Evolutionary conservation across 805 yeast species (phyloP).

Genomic region (Yamadazyma paraphyllophila): DNA sequence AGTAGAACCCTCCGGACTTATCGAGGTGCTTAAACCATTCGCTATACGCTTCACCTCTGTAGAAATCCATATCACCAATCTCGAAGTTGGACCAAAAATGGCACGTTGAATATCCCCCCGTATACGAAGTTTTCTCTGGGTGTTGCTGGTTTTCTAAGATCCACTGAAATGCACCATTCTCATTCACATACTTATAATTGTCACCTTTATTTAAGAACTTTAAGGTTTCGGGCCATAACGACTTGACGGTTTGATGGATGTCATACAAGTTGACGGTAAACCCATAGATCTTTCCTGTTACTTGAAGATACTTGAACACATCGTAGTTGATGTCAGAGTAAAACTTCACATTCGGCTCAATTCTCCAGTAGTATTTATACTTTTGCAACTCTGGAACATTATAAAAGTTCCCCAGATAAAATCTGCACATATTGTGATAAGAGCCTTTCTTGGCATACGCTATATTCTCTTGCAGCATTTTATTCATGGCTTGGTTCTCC

Average conservation of each 20-base stretch:
- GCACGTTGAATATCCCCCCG: constrained; percentile 62
- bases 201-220: constrained; percentile 57
- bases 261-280: constrained; percentile 70
- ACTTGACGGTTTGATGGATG: constrained; percentile 57
- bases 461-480: constrained; percentile 41
- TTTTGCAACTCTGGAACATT: constrained; percentile 60
- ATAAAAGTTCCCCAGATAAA: constrained; percentile 64
- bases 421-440: constrained; percentile 85
- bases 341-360: constrained; percentile 72
- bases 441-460: constrained; percentile 62
- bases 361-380: constrained; percentile 74
- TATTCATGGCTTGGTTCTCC: constrained; percentile 40
- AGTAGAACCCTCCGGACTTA: constrained; percentile 74
- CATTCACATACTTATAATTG: constrained; percentile 50
- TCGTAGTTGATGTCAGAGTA: constrained; percentile 73
- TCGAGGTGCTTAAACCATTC: constrained; percentile 66
- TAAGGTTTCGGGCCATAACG: constrained; percentile 70
- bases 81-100: constrained; percentile 93
- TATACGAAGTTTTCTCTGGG: constrained; percentile 39
- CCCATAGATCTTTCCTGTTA: constrained; percentile 68
- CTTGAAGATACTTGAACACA: constrained; percentile 70
- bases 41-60: constrained; percentile 63
- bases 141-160: constrained; percentile 50
- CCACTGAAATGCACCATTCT: constrained; percentile 52
- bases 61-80: constrained; percentile 81